Evolutionary conservation across 257 asterid genomes (phyloP), one percentile per base, ranked within the genome.

Genomic region (Cinchona pubescens): DNA sequence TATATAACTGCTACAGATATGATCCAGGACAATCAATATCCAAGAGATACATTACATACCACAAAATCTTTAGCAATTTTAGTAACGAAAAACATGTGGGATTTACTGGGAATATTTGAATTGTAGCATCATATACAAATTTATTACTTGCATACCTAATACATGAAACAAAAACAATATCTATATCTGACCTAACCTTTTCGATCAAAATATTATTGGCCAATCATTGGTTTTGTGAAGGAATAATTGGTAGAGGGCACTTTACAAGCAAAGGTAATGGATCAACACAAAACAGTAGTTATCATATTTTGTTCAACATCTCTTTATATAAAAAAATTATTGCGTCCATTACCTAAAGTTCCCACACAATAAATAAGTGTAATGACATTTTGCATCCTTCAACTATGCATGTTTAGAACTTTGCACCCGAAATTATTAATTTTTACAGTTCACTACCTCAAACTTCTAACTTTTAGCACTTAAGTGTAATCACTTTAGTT

Each of bases 301-400:
- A 45, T 65, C 58, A 79, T 51, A 43, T 75, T 16, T 60, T 19
- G 43, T 60, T 82, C 74, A 79, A 58, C 72, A 79, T 58, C 80
- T 64, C 63, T 72, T 77, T 75, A 72, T 79, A n/a, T 82, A 81
- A 72, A 71, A n/a, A 29, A 76, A 40, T 72, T 76, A 65, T 75
- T n/a, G 84, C 85, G 79, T 65, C 87, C 87, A 81, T 81, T 66
- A 69, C 64, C 40, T 45, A 76, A 76, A 58, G 53, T 49, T 69
- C 29, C 53, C 43, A 48, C 59, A 69, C 23, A 29, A 43, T 25
- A 19, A 46, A n/a, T 45, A 30, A 27, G 32, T n/a, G 23, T 25
- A n/a, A n/a, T n/a, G n/a, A n/a, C n/a, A n/a, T n/a, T n/a, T n/a
- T n/a, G n/a, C n/a, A n/a, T n/a, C n/a, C n/a, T n/a, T n/a, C n/a